Evolutionary conservation across 2,329 filamentous ascomycete genomes (phyloP).

Genomic region (Chaetomiaceae sp.): DNA sequence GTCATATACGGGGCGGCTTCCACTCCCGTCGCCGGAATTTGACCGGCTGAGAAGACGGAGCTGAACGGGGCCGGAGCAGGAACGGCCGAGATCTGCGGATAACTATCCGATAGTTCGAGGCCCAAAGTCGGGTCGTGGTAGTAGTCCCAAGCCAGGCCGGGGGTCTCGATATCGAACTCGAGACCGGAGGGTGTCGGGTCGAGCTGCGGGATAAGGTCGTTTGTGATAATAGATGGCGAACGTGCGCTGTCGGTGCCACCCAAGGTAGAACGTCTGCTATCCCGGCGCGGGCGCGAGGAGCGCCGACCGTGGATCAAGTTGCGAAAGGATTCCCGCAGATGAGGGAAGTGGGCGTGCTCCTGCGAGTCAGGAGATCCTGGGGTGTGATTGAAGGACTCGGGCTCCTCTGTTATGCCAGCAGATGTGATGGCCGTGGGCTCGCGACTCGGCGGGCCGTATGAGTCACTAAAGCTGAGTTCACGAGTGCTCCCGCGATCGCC

Average conservation of each 20-base stretch:
- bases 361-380: slow-evolving; percentile 8
- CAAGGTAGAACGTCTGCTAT: slow-evolving; percentile 25
- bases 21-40: slow-evolving; percentile 5
- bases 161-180: slow-evolving; percentile 23
- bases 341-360: slow-evolving; percentile 18
- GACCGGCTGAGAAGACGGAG: slow-evolving; percentile 11
- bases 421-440: slow-evolving; percentile 20
- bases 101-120: slow-evolving; percentile 12
- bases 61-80: slow-evolving; percentile 13
- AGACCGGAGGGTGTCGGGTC: slow-evolving; percentile 16
- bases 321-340: slow-evolving; percentile 21
- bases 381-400: slow-evolving; percentile 22
- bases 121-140: slow-evolving; percentile 24
- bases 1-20: slow-evolving; percentile 5
- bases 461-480: slow-evolving; percentile 24
- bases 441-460: slow-evolving; percentile 22
- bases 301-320: slow-evolving; percentile 20
- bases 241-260: slow-evolving; percentile 19
- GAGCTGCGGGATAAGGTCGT: slow-evolving; percentile 10
- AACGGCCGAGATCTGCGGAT: slow-evolving; percentile 11
- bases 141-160: slow-evolving; percentile 25
- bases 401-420: slow-evolving; percentile 26
- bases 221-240: slow-evolving; percentile 21
- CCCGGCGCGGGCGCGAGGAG: slow-evolving; percentile 21
- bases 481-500: slow-evolving; percentile 21